A percentile compares a stretch with the other conserved stretches of the same genome.
These are phyloP conservation scores for Wickerhamomyces queroliae DNA, from an alignment of 805 yeast genomes.

Conservation along the genomic window DNA sequence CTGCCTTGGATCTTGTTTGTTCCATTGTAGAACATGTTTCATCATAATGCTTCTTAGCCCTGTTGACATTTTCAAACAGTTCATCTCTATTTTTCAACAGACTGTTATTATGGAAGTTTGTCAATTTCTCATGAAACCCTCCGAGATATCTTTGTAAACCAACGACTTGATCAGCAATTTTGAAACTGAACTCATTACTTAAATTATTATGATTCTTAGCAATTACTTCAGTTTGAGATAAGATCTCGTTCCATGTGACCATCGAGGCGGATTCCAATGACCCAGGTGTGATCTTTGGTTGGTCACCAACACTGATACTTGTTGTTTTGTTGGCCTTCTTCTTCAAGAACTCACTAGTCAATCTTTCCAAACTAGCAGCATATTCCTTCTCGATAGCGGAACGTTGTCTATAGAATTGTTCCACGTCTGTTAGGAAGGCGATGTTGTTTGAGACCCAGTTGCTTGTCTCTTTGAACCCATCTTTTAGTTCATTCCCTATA, in stretches of 20 bases:
- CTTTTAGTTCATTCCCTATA: constrained; percentile 73
- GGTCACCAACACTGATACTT: constrained; percentile 79
- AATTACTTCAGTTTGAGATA: constrained; percentile 75
- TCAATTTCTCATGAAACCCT: constrained; percentile 48
- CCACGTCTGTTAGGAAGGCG: constrained; percentile 73
- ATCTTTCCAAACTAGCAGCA: constrained; percentile 53
- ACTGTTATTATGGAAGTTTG: constrained; percentile 48
- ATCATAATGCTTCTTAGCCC: constrained; percentile 69
- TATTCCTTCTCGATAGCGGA: constrained; percentile 81
- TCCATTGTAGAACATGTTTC: constrained; percentile 77
- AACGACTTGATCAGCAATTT: constrained; percentile 55
- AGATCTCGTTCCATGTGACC: constrained; percentile 86
- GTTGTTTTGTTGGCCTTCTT: constrained; percentile 70
- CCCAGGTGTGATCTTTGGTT: constrained; percentile 90
- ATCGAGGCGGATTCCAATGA: constrained; percentile 83
- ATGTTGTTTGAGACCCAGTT: constrained; percentile 76
- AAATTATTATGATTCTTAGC: constrained; percentile 62
- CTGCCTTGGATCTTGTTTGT: constrained; percentile 65
- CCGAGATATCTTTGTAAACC: constrained; percentile 49
- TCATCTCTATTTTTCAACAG: constrained; percentile 36
- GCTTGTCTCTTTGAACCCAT: constrained; percentile 69
- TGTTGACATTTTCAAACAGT: constrained; percentile 25
- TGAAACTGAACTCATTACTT: constrained; percentile 51
- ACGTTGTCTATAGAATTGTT: constrained; percentile 78
- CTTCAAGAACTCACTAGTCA: constrained; percentile 66